Evolutionary conservation across 192 early-diverging fungal genomes (phyloP).

Genomic region (Spizellomyces sp.): DNA sequence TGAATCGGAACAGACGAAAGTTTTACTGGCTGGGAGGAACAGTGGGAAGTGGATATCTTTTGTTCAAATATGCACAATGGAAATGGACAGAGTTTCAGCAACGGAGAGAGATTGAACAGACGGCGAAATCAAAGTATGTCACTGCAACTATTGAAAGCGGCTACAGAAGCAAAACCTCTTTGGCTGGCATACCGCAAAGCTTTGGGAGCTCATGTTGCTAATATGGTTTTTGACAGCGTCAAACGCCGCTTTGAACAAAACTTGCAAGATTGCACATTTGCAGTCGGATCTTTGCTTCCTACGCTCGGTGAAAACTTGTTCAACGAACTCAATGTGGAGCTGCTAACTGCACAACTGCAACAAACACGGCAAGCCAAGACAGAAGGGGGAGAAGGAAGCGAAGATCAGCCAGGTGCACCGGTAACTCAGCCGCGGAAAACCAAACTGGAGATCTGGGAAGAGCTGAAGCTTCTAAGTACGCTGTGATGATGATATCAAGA

Average conservation of each 20-base stretch:
- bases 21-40: conserved; percentile 34
- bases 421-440: neutral
- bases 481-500: neutral
- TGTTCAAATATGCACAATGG: conserved; percentile 66
- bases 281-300: conserved; percentile 80
- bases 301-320: conserved; percentile 78
- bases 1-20: conserved; percentile 25
- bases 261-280: conserved; percentile 87
- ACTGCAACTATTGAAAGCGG: conserved; percentile 9
- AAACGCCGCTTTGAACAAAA: conserved; percentile 92
- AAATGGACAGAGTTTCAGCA: conserved; percentile 77
- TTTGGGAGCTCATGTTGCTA: neutral
- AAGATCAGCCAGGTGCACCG: neutral
- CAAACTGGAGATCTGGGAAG: conserved; percentile 79
- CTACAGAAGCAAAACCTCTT: neutral
- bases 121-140: conserved; percentile 75
- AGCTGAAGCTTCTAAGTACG: conserved; percentile 83
- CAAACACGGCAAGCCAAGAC: conserved; percentile 34
- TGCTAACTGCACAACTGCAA: conserved; percentile 66
- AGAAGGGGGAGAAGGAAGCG: neutral
- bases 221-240: conserved; percentile 53
- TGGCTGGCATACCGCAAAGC: neutral
- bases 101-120: conserved; percentile 63
- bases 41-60: conserved; percentile 33
- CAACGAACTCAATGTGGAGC: conserved; percentile 79